These are phyloP conservation scores for Apophysomyces elegans DNA, from an alignment of 371 early-diverging fungal species.

Conservation along the genomic window DNA sequence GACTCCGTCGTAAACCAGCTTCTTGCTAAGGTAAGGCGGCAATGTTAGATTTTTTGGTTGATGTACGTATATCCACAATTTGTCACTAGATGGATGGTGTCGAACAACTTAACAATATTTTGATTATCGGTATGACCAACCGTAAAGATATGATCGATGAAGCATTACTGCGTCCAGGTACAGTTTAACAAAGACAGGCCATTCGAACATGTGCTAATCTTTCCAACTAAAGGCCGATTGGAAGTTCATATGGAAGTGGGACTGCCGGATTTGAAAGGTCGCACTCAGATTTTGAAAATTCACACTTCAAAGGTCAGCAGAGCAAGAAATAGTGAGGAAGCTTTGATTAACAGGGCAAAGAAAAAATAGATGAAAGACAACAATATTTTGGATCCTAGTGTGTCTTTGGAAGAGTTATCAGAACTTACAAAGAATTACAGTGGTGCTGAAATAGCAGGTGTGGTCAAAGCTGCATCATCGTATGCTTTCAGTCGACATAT, in stretches of 20 bases:
- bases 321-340: neutral
- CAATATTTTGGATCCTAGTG: conserved; percentile 87
- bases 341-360: neutral
- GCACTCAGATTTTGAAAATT: conserved; percentile 93
- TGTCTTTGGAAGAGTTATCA: conserved; percentile 91
- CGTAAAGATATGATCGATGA: conserved; percentile 98
- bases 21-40: conserved; percentile 80
- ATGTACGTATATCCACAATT: neutral
- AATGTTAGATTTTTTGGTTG: too few relatives aligned
- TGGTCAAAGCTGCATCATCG: conserved; percentile 98
- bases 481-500: conserved; percentile 99
- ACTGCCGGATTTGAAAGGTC: conserved; percentile 91
- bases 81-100: conserved; percentile 95
- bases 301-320: conserved; percentile 79
- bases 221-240: conserved; percentile 67
- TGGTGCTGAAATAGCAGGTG: conserved; percentile 99
- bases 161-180: conserved; percentile 94
- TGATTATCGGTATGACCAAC: conserved; percentile 99
- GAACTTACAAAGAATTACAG: conserved; percentile 98
- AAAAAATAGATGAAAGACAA: conserved; percentile 80
- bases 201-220: neutral
- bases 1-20: conserved; percentile 99
- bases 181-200: neutral
- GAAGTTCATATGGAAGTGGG: conserved; percentile 98
- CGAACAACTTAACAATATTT: conserved; percentile 95